A percentile compares a stretch with the other conserved stretches of the same genome.
Conservation (phyloP, 2,329 filamentous ascomycete species). For the Aotearoamyces nothofagi region DNA sequence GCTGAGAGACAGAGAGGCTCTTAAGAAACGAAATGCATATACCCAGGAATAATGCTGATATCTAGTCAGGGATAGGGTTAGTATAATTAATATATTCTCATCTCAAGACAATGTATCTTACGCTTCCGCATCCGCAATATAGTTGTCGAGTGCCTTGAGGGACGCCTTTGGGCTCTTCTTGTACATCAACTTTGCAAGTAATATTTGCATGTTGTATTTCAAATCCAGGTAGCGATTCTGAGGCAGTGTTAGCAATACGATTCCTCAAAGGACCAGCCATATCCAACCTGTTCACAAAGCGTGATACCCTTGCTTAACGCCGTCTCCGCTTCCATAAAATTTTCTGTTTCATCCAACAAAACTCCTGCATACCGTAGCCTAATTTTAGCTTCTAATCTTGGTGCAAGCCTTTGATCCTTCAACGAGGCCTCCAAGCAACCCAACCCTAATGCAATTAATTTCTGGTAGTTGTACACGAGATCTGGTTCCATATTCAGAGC, state of each 20-base stretch:
- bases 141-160: constrained; percentile 53
- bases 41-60: constrained; percentile 58
- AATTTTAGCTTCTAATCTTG: constrained; percentile 53
- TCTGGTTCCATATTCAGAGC: constrained; percentile 31
- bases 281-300: constrained; percentile 52
- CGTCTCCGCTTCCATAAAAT: constrained; percentile 58
- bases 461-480: constrained; percentile 52
- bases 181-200: constrained; percentile 55
- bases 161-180: constrained; percentile 58
- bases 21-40: constrained; percentile 63
- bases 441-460: constrained; percentile 55
- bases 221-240: constrained; percentile 46
- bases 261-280: too few relatives aligned
- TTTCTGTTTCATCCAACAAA: constrained; percentile 54
- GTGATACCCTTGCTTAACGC: constrained; percentile 56
- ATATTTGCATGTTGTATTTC: constrained; percentile 65
- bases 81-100: background rate
- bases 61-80: constrained; percentile 9
- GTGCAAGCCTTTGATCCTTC: constrained; percentile 41
- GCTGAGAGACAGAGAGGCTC: constrained; percentile 53
- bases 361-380: constrained; percentile 58
- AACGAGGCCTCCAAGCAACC: constrained; percentile 58
- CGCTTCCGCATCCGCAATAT: constrained; percentile 53
- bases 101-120: constrained; percentile 24
- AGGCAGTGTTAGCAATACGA: constrained; percentile 3